A percentile compares a stretch with the other conserved stretches of the same genome.
Evolutionary conservation across 352 stramenopile genomes (phyloP).

Genomic region (Globisporangium megalacanthum): DNA sequence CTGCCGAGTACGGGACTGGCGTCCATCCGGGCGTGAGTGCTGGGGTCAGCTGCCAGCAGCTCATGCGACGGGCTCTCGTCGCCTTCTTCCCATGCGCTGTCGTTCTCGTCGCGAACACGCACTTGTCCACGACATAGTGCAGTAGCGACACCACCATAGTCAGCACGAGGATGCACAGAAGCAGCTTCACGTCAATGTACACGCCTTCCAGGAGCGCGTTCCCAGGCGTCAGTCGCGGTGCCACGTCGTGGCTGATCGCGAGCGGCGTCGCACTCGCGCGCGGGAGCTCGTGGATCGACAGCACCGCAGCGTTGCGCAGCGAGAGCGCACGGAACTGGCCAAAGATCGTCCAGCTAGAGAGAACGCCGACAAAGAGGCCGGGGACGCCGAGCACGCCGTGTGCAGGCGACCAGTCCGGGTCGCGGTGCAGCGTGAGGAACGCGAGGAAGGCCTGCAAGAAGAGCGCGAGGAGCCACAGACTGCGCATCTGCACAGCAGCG

Average conservation of each 20-base stretch:
- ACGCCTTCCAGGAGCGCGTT: slow-evolving; percentile 16
- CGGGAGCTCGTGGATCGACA: slow-evolving; percentile 7
- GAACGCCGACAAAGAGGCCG: slow-evolving; percentile 28
- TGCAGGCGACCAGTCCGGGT: slow-evolving; percentile 12
- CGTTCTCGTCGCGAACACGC: too few relatives aligned
- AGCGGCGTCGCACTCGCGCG: slow-evolving; percentile 2
- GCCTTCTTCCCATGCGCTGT: too few relatives aligned
- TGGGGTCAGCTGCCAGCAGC: background rate
- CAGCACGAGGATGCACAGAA: slow-evolving; percentile 18
- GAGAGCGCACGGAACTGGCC: slow-evolving; percentile 16
- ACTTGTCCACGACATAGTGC: background rate
- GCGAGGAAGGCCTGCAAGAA: slow-evolving; percentile 20
- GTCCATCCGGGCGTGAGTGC: background rate
- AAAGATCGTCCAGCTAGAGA: slow-evolving; percentile 27
- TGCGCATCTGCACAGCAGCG: slow-evolving; percentile 42
- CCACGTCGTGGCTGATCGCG: slow-evolving; percentile 9
- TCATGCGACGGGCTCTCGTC: too few relatives aligned
- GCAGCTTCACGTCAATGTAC: slow-evolving; percentile 27
- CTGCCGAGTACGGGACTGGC: slow-evolving; percentile 12
- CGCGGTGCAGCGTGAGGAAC: slow-evolving; percentile 4
- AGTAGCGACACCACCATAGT: background rate
- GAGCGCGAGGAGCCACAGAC: slow-evolving; percentile 37
- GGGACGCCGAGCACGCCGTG: slow-evolving; percentile 22
- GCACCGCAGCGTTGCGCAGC: slow-evolving; percentile 5
- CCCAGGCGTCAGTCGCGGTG: background rate